Conservation (phyloP, 108 stramenopile species). For the Aurantiochytrium sp. region DNA sequence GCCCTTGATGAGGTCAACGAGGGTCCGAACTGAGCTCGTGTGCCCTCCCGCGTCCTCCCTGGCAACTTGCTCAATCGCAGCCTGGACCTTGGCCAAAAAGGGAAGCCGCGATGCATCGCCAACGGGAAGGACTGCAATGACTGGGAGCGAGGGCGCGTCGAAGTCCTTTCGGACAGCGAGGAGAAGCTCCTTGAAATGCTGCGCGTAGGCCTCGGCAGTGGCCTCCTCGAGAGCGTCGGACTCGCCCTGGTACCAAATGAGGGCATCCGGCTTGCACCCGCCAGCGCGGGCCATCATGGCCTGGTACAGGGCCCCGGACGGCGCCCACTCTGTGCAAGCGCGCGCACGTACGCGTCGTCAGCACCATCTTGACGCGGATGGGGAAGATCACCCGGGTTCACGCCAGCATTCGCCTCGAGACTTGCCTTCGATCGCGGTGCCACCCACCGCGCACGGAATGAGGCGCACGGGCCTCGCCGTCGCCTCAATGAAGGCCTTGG, state of each 20-base stretch:
- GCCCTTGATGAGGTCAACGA: too few species aligned
- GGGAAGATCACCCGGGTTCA: too few species aligned
- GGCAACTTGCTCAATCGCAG: too few species aligned
- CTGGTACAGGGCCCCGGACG: background rate
- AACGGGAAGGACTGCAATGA: background rate
- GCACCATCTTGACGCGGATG: too few species aligned
- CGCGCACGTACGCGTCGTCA: too few species aligned
- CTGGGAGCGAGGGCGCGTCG: background rate
- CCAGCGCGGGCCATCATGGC: background rate
- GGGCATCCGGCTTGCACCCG: background rate
- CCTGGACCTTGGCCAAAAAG: too few species aligned
- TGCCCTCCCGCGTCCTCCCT: too few species aligned
- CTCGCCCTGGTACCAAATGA: constrained; percentile 24
- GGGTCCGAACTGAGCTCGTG: too few species aligned
- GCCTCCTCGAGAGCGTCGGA: background rate
- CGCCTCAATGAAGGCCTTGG: background rate
- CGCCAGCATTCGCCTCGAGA: background rate
- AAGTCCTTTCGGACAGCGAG: background rate
- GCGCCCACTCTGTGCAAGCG: background rate
- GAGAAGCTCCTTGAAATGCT: background rate
- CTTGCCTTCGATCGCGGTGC: background rate
- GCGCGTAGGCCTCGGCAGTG: background rate
- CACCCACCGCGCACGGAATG: constrained; percentile 14
- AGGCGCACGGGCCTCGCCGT: background rate
- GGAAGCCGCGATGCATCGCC: too few species aligned